A percentile compares a stretch with the other conserved stretches of the same genome.
Evolutionary conservation across 1,139 yeast genomes (phyloP).

Genomic region (Saccharomyces hybrid): DNA sequence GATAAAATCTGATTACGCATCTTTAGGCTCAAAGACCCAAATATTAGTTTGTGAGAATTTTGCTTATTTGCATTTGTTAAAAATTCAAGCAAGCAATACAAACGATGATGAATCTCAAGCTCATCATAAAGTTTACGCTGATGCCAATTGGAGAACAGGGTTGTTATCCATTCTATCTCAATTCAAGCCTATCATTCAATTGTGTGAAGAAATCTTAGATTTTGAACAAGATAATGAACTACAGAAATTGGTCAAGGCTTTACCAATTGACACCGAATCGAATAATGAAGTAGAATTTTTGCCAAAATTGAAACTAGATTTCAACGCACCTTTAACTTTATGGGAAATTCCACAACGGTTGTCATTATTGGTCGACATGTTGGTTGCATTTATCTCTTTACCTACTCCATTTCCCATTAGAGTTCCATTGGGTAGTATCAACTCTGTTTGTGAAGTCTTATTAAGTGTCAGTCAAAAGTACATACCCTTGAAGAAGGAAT

Average conservation of each 20-base stretch:
- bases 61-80: constrained; percentile 58
- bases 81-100: constrained; percentile 37
- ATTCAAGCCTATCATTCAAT: constrained; percentile 42
- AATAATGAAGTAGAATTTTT: constrained; percentile 33
- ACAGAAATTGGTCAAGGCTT: constrained; percentile 31
- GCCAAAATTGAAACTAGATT: constrained; percentile 47
- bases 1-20: constrained; percentile 33
- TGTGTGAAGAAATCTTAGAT: constrained; percentile 54
- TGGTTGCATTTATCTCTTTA: constrained; percentile 40
- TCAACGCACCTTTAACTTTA: constrained; percentile 46
- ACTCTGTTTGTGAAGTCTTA: constrained; percentile 44
- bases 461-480: constrained; percentile 48
- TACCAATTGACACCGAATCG: constrained; percentile 29
- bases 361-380: constrained; percentile 39
- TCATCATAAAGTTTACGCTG: constrained; percentile 32
- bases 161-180: constrained; percentile 40
- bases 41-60: constrained; percentile 41
- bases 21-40: constrained; percentile 38
- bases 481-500: constrained; percentile 49
- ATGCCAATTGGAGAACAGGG: constrained; percentile 43
- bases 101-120: constrained; percentile 33
- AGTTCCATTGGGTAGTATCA: constrained; percentile 50
- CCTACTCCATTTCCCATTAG: constrained; percentile 43
- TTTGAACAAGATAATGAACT: constrained; percentile 48
- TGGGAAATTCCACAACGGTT: constrained; percentile 46